Conservation (phyloP, 31 red algal species). For the Odonthalia washingtoniensis region DNA sequence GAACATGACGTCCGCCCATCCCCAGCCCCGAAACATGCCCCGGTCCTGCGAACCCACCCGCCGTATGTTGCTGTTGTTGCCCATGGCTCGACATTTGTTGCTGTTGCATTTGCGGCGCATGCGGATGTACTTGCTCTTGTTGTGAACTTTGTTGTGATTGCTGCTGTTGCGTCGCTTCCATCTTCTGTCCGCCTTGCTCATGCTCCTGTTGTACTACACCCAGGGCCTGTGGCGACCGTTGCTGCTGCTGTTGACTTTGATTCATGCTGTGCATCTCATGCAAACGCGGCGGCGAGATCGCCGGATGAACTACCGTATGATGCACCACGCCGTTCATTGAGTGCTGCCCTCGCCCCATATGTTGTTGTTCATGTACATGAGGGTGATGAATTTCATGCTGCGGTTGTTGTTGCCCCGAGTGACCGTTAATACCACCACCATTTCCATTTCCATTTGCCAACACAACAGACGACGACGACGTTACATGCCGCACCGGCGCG, state of each 20-base stretch:
- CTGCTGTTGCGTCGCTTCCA: too few species aligned
- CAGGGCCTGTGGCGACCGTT: too few species aligned
- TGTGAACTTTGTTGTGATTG: neutral
- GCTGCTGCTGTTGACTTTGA: too few species aligned
- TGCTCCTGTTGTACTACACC: too few species aligned
- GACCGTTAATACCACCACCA: constrained; percentile 13
- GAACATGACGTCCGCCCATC: neutral
- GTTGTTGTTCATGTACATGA: neutral
- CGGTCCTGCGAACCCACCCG: neutral
- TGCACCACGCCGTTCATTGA: too few species aligned
- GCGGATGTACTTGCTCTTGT: neutral
- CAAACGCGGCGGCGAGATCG: too few species aligned
- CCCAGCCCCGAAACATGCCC: neutral
- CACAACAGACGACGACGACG: neutral
- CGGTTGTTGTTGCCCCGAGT: neutral
- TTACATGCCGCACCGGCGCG: neutral
- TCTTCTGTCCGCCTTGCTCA: too few species aligned
- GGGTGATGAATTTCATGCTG: neutral
- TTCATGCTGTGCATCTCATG: too few species aligned
- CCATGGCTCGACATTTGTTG: neutral
- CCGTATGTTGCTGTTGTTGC: neutral
- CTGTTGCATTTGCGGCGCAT: neutral
- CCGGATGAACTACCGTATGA: too few species aligned
- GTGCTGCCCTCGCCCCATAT: neutral
- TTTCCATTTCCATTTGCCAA: constrained; percentile 11